These are phyloP conservation scores for Cytospora mali DNA, from an alignment of 2,329 filamentous ascomycete genomes.

Conservation along the genomic window DNA sequence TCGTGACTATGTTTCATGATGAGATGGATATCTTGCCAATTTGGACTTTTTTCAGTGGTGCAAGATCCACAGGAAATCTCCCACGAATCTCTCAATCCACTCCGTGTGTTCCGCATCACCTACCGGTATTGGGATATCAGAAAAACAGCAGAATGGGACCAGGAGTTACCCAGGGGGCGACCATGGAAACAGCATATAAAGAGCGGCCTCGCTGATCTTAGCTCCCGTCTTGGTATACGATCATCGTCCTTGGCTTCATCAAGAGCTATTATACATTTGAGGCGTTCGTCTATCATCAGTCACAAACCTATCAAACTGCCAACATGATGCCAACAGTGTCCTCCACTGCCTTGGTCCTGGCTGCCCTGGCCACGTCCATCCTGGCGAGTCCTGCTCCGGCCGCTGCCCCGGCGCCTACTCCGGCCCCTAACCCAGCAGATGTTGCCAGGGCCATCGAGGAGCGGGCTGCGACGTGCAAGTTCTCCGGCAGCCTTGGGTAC, in stretches of 20 bases:
- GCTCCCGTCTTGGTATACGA: background rate
- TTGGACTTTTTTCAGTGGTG: background rate
- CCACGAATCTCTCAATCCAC: background rate
- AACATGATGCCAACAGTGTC: background rate
- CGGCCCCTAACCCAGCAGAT: slow-evolving; percentile 12
- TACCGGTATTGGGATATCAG: background rate
- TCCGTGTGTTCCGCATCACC: background rate
- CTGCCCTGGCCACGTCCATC: slow-evolving; percentile 6
- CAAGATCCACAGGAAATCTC: background rate
- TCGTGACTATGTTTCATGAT: background rate
- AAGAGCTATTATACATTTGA: background rate
- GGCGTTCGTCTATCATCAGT: background rate
- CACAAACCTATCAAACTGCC: background rate
- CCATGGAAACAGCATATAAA: background rate
- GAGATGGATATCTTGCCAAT: background rate
- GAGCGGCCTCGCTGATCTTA: background rate
- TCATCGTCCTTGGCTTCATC: background rate
- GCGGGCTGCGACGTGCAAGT: slow-evolving; percentile 49
- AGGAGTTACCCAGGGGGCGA: background rate
- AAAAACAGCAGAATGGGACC: background rate
- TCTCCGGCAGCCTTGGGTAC: slow-evolving; percentile 49
- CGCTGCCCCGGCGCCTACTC: slow-evolving; percentile 18
- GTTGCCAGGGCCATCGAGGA: slow-evolving; percentile 21
- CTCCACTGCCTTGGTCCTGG: slow-evolving; percentile 2
- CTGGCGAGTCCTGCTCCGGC: slow-evolving; percentile 12